Conservation (phyloP, 2,329 filamentous ascomycete genomes). For the Penicillium sp. region DNA sequence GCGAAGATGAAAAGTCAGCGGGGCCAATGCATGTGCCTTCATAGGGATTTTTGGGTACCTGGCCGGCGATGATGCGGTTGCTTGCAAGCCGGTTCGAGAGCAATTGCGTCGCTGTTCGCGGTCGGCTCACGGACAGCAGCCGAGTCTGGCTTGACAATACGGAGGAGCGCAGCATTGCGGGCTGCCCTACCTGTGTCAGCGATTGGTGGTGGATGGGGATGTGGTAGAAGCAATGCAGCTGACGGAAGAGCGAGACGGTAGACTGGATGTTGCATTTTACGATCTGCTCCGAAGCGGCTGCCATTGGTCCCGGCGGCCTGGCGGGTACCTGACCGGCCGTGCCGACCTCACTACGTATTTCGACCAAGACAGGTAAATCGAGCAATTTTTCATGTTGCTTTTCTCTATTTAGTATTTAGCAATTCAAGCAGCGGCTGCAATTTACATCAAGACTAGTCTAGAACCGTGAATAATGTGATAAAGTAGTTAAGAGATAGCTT, state of each 20-base stretch:
- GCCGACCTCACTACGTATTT: too few relatives aligned
- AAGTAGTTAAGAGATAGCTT: slow-evolving; percentile 10
- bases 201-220: slow-evolving; percentile 17
- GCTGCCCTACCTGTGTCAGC: slow-evolving; percentile 38
- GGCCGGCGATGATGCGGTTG: slow-evolving; percentile 35
- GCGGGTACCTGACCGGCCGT: slow-evolving; percentile 6
- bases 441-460: not conserved
- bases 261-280: slow-evolving; percentile 33
- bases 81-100: slow-evolving; percentile 33
- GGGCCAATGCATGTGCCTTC: slow-evolving; percentile 26
- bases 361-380: too few relatives aligned
- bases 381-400: too few relatives aligned
- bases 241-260: slow-evolving; percentile 16
- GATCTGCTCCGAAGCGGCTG: slow-evolving; percentile 32
- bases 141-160: slow-evolving; percentile 46
- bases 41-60: slow-evolving; percentile 29
- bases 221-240: not conserved
- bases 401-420: too few relatives aligned
- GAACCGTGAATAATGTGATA: not conserved
- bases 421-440: not conserved
- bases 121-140: slow-evolving; percentile 36
- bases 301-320: slow-evolving; percentile 2
- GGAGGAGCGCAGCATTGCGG: slow-evolving; percentile 55
- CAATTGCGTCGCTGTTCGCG: slow-evolving; percentile 41
- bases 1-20: slow-evolving; percentile 23